Evolutionary conservation across 2,329 filamentous ascomycete species (phyloP), one percentile per base, ranked within the genome.

Genomic region (Purpureocillium takamizusanense): DNA sequence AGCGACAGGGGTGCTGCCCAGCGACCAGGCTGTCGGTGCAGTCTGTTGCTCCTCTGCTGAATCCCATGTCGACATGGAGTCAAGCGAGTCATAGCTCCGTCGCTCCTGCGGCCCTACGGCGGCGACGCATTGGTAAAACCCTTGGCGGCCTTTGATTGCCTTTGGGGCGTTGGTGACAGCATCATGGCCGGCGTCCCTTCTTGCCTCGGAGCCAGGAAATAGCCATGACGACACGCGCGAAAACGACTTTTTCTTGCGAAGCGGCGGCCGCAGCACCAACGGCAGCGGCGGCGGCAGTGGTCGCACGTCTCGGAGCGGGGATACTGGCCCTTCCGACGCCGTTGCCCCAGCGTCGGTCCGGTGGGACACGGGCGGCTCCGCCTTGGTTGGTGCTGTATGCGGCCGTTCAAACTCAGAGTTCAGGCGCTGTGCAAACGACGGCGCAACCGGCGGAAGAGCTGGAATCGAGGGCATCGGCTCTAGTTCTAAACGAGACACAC

Each of bases 211-310:
- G 14, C 58, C 54, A 33, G 70, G 64, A 46, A 72, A 75, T 18
- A 81, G 61, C 75, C 76, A 81, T 46, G 56, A 69, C 3, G 76
- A 79, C 8, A 81, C 72, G 13, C 69, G 66, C 9, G 75, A 76
- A 51, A 82, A 81, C 0, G 76, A 79, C 51, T 81, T 81, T 65
- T 80, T 81, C 63, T 81, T 81, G 42, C 77, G 65, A 44, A 81
- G 53, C 2, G 74, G 74, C 7, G 75, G 76, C n/a, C 72, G 70
- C 40, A 78, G 63, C 13, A 76, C 69, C 17, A 79, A 64, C 0
- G 76, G 75, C 2, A 76, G 76, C 1, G 75, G 76, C 3, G 73
- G 70, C 1, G 72, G 63, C 2, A 64, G 59, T 7, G 59, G 54
- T 9, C 29, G 29, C 5, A 63, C 59, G 16, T 64, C 39, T 14